phyloP scores from a whole-genome alignment of 495 filamentous ascomycete genomes.

The Thermothielavioides terrestris region DNA sequence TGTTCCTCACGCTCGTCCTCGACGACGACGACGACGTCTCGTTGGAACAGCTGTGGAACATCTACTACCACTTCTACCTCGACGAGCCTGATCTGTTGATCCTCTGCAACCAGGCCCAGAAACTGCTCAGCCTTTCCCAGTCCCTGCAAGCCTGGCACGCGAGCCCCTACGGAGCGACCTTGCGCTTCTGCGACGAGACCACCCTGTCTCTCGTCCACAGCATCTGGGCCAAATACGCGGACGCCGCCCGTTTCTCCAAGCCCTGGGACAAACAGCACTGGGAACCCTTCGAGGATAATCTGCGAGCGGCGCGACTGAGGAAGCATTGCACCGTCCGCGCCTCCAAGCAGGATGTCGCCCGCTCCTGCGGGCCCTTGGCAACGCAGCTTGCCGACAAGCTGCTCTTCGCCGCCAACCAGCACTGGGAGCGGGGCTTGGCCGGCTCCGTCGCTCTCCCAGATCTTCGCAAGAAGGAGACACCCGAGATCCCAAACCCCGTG shows the following conservation, averaged over 20 bases:
- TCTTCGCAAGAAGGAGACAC: no score
- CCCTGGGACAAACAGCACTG: neutral
- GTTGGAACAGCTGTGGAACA: conserved; percentile 37
- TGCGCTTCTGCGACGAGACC: conserved; percentile 30
- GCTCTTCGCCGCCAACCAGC: conserved; percentile 18
- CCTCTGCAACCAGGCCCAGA: conserved; percentile 30
- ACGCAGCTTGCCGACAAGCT: conserved; percentile 14
- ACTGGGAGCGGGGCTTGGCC: conserved; percentile 33
- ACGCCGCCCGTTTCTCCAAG: neutral
- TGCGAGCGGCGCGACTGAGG: neutral
- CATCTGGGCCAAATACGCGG: conserved; percentile 30
- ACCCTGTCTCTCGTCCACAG: conserved; percentile 26
- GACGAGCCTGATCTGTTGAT: conserved; percentile 27
- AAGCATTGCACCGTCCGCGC: neutral
- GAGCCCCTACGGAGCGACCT: conserved; percentile 25
- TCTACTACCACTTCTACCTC: conserved; percentile 47
- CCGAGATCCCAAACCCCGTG: conserved; percentile 27
- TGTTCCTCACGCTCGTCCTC: conserved; percentile 39
- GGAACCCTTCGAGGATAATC: neutral
- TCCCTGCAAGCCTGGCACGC: conserved; percentile 29
- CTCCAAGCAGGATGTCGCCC: conserved; percentile 10
- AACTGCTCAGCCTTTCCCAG: conserved; percentile 29
- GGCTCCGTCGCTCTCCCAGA: neutral
- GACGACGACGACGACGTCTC: conserved; percentile 25
- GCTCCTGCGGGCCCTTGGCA: conserved; percentile 6